phyloP scores from a whole-genome alignment of 768 basidiomycete genomes.

The Agrocybe praecox region DNA sequence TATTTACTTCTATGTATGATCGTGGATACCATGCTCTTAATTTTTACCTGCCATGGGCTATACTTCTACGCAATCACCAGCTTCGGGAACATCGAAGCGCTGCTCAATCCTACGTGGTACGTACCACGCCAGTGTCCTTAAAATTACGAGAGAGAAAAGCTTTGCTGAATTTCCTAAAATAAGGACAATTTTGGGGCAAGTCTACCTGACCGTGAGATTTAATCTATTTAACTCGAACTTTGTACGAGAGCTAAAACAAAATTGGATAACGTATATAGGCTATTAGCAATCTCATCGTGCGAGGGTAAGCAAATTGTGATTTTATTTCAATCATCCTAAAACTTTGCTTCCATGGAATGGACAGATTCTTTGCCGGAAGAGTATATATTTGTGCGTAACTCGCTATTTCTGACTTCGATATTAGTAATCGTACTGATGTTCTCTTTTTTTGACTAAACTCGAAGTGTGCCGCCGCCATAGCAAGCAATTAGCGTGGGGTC shows the following conservation, averaged over 20 bases:
- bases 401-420: no score
- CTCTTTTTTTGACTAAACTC: no score
- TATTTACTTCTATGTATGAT: background rate
- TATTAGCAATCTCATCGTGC: background rate
- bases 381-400: background rate
- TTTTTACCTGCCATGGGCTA: background rate
- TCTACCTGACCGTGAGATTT: background rate
- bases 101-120: background rate
- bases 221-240: no score
- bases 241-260: no score
- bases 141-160: background rate
- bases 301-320: no score
- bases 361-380: background rate
- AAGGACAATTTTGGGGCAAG: constrained; percentile 1
- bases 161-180: background rate
- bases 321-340: background rate
- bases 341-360: no score
- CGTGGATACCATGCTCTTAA: constrained; percentile 2
- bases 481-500: background rate
- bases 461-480: background rate
- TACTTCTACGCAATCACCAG: constrained; percentile 1
- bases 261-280: background rate
- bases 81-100: background rate
- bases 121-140: background rate
- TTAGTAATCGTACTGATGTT: no score